A percentile compares a stretch with the other conserved stretches of the same genome.
These are phyloP conservation scores for Pelargonium australe DNA, from an alignment of 441 rosid genomes.

Conservation along the genomic window DNA sequence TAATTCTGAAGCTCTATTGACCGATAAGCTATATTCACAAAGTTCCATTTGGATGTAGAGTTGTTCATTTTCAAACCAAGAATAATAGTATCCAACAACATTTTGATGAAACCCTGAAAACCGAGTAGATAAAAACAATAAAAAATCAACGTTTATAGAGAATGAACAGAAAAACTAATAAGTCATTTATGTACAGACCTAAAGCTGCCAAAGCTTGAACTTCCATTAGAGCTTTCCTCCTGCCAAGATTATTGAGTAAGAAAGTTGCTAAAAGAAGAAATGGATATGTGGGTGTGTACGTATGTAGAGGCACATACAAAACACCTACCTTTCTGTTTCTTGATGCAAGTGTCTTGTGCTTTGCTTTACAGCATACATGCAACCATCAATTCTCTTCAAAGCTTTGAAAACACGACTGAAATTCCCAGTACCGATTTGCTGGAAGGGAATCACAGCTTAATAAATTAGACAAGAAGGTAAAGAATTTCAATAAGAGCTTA, in stretches of 20 bases:
- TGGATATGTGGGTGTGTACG: neutral
- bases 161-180: neutral
- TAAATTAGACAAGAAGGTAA: constrained; percentile 5
- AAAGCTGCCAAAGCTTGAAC: constrained; percentile 92
- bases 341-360: constrained; percentile 54
- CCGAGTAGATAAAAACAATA: neutral
- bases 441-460: constrained; percentile 21
- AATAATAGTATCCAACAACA: constrained; percentile 69
- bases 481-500: neutral
- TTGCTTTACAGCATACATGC: constrained; percentile 83
- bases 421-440: constrained; percentile 86
- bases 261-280: constrained; percentile 10
- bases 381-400: constrained; percentile 89
- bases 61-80: constrained; percentile 93
- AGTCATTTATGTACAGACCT: constrained; percentile 38
- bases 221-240: constrained; percentile 96
- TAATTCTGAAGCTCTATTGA: constrained; percentile 31
- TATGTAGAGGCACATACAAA: neutral
- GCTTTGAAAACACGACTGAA: constrained; percentile 86
- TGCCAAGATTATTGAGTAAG: constrained; percentile 24
- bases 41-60: constrained; percentile 94
- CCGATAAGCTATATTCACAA: constrained; percentile 74
- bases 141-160: neutral
- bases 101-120: constrained; percentile 65
- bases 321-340: constrained; percentile 63